Evolutionary conservation across 352 stramenopile genomes (phyloP), one percentile per base, ranked within the genome.

Genomic region (Globisporangium okanoganense): DNA sequence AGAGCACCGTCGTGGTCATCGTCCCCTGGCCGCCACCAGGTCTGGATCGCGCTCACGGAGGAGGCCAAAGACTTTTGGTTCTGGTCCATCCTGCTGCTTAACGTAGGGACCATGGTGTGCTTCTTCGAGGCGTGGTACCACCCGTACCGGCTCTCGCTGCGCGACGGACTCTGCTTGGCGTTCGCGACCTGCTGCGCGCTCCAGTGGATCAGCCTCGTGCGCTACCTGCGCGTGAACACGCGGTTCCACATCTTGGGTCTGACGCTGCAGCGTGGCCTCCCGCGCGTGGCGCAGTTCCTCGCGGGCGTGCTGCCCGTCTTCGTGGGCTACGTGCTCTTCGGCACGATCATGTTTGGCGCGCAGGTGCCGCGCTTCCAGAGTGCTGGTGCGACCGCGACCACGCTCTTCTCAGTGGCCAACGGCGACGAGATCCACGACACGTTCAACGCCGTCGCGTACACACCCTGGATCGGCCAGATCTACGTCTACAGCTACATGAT

Each of bases 401-500:
- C 86, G 44, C 73, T 96, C 5, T 96, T 95, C 71, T 85, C 82
- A 10, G 76, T 96, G 10, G 81, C 88, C 2, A 96, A 96, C 51
- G 87, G 87, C 13, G 87, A 96, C 51, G 87, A 95, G 52, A 90
- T 96, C 62, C 84, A 91, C 56, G 78, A 94, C 52, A 95, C 85
- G 20, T 96, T 96, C 64, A 79, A 83, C 29, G 65, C 75, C 20
- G 81, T 93, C 12, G 67, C 78, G 29, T 87, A 82, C 54, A 87
- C 79, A 25, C 83, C 83, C 3, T 88, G 75, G 74, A 75, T 91
- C 45, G 83, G 83, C 5, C 83, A 93, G 71, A 71, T 95, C 44
- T 96, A 95, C 69, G 69, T 95, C 18, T 94, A 94, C 71, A 79
- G 62, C 50, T 95, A 94, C 78, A 80, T 95, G 56, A 85, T 92